Percentiles rank a stretch among this genome's conserved stretches.
Conservation (phyloP, 2,329 filamentous ascomycete genomes). For the Teratosphaeria nubilosa region DNA sequence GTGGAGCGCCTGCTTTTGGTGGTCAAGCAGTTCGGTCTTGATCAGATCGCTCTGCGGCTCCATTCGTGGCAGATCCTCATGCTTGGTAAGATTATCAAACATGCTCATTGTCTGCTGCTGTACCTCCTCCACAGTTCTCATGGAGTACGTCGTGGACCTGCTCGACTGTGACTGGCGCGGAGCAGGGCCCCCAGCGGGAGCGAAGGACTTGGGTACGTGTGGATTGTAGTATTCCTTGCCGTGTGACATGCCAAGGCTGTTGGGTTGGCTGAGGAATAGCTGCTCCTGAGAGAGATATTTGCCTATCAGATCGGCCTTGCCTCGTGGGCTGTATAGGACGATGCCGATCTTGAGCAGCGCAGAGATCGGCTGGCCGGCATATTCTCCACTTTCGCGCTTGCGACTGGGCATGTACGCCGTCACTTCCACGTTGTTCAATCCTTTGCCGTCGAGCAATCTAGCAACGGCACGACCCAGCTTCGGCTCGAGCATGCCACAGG, state of each 20-base stretch:
- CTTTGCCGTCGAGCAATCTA: slow-evolving; percentile 12
- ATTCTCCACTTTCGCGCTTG: slow-evolving; percentile 53
- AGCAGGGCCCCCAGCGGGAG: background rate
- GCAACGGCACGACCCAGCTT: slow-evolving; percentile 47
- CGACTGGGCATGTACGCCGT: slow-evolving; percentile 61
- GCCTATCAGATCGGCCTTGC: slow-evolving; percentile 56
- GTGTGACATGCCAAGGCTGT: slow-evolving; percentile 27
- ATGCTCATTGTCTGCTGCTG: slow-evolving; percentile 74
- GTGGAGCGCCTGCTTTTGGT: slow-evolving; percentile 82
- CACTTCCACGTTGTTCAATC: slow-evolving; percentile 54
- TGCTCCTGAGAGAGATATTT: slow-evolving; percentile 55
- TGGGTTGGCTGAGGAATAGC: slow-evolving; percentile 55
- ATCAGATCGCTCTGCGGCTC: slow-evolving; percentile 53
- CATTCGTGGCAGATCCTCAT: slow-evolving; percentile 64
- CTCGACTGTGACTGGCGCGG: slow-evolving; percentile 7
- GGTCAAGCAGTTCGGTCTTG: slow-evolving; percentile 59
- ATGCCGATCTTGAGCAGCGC: slow-evolving; percentile 55
- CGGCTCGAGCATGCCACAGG: slow-evolving; percentile 65
- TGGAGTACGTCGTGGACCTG: slow-evolving; percentile 26
- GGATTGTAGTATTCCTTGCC: slow-evolving; percentile 70
- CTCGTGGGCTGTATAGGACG: slow-evolving; percentile 68
- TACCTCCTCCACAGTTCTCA: slow-evolving; percentile 73
- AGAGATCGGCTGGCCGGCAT: slow-evolving; percentile 52
- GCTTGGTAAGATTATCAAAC: slow-evolving; percentile 69
- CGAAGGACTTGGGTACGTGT: slow-evolving; percentile 39